These are phyloP conservation scores for Neoboletus magnificus DNA, from an alignment of 768 basidiomycete genomes.

Conservation along the genomic window DNA sequence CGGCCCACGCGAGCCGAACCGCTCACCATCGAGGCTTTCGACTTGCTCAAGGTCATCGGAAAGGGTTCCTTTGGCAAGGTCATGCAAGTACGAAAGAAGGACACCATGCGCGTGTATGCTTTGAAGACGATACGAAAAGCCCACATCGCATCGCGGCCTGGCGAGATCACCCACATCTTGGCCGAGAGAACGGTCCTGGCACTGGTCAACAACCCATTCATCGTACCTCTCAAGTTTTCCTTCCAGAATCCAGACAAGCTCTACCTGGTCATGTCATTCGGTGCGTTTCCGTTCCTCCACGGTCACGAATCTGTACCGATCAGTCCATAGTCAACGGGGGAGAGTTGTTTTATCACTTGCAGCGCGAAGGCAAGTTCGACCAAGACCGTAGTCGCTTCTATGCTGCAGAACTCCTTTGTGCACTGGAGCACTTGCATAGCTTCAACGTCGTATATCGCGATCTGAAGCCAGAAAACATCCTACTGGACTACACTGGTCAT, in stretches of 20 bases:
- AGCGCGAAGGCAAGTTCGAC: slow-evolving; percentile 95
- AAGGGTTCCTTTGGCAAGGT: slow-evolving; percentile 98
- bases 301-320: background rate
- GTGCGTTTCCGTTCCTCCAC: slow-evolving; percentile 39
- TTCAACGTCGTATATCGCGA: slow-evolving; percentile 99
- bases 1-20: slow-evolving; percentile 80
- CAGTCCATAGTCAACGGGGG: slow-evolving; percentile 79
- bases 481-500: slow-evolving; percentile 96
- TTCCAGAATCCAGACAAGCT: slow-evolving; percentile 98
- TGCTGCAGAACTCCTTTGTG: slow-evolving; percentile 94
- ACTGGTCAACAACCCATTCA: slow-evolving; percentile 97
- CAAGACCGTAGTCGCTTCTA: slow-evolving; percentile 93
- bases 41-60: slow-evolving; percentile 95
- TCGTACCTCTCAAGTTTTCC: slow-evolving; percentile 98
- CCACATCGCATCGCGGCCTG: slow-evolving; percentile 91
- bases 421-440: slow-evolving; percentile 91
- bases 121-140: slow-evolving; percentile 98
- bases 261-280: slow-evolving; percentile 96
- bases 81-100: slow-evolving; percentile 99
- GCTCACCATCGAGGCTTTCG: slow-evolving; percentile 94
- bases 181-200: slow-evolving; percentile 97
- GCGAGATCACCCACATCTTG: slow-evolving; percentile 97
- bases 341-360: slow-evolving; percentile 96
- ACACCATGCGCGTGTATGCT: slow-evolving; percentile 96
- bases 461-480: slow-evolving; percentile 96